These are phyloP conservation scores for Aspergillus brunneoviolaceus DNA, from an alignment of 2,329 filamentous ascomycete species.

Conservation along the genomic window DNA sequence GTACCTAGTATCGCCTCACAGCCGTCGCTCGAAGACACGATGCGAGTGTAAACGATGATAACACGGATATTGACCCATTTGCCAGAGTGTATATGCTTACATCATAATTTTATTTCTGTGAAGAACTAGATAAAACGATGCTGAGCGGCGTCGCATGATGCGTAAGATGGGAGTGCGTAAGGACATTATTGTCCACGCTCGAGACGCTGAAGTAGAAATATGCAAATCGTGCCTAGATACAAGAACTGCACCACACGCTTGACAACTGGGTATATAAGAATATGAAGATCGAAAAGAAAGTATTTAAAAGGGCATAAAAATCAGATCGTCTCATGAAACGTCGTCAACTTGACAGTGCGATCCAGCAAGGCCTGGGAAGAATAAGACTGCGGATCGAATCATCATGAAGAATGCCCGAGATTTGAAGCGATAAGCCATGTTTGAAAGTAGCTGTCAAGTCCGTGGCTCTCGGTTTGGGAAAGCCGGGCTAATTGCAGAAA, in stretches of 20 bases:
- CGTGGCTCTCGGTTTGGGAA: constrained; percentile 9
- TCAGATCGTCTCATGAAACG: constrained; percentile 21
- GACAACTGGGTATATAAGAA: constrained; percentile 32
- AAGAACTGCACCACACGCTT: constrained; percentile 22
- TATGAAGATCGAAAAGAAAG: constrained; percentile 16
- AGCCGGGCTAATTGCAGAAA: constrained; percentile 11
- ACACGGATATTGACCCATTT: too few species aligned
- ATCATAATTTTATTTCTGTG: not conserved
- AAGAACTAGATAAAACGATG: not conserved
- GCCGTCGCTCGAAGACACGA: too few species aligned
- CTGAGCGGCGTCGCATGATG: not conserved
- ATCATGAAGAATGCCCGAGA: not conserved
- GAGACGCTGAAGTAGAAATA: not conserved
- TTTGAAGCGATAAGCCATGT: not conserved
- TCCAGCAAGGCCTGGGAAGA: constrained; percentile 5
- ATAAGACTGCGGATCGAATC: not conserved
- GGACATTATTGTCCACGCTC: not conserved
- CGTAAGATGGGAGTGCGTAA: not conserved
- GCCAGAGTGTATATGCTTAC: not conserved
- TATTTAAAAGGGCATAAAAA: constrained; percentile 13
- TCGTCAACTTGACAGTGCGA: constrained; percentile 5
- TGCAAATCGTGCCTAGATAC: constrained; percentile 17
- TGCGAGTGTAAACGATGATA: too few species aligned
- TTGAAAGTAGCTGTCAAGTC: not conserved
- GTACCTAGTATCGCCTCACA: too few species aligned